A percentile compares a stretch with the other conserved stretches of the same genome.
Conservation (phyloP, 202 grass and related monocot genomes). For the Alloteropsis angusta region DNA sequence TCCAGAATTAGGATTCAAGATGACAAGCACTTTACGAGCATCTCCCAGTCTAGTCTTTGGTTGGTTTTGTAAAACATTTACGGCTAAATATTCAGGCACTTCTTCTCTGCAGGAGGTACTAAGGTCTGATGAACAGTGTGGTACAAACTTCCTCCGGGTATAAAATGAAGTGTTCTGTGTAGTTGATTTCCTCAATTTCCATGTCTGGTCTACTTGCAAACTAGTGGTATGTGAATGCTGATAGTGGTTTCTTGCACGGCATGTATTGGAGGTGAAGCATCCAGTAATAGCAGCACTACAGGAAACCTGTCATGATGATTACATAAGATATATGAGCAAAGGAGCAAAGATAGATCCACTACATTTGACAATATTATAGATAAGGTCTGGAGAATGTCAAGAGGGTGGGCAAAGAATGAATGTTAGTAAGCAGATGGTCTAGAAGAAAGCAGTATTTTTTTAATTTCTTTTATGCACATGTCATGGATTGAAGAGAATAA, state of each 20-base stretch:
- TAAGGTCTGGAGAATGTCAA: neutral
- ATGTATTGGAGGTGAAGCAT: conserved; percentile 34
- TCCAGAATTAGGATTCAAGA: conserved; percentile 92
- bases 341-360: neutral
- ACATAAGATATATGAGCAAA: neutral
- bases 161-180: conserved; percentile 21
- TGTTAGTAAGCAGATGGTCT: neutral
- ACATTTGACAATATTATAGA: neutral
- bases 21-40: conserved; percentile 62
- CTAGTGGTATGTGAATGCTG: conserved; percentile 23
- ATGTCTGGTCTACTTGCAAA: conserved; percentile 14
- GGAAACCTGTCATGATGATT: conserved; percentile 27
- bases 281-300: conserved; percentile 34
- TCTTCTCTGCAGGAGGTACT: conserved; percentile 44
- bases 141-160: conserved; percentile 26
- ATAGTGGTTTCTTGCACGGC: conserved; percentile 23
- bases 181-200: conserved; percentile 36
- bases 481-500: no score
- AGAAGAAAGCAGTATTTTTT: neutral
- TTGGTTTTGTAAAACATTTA: conserved; percentile 42
- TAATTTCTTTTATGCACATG: neutral
- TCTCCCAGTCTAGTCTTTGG: conserved; percentile 32
- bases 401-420: neutral
- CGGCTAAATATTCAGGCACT: conserved; percentile 30
- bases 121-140: conserved; percentile 42